Conservation (phyloP, 257 asterid genomes). For the Mentha longifolia region DNA sequence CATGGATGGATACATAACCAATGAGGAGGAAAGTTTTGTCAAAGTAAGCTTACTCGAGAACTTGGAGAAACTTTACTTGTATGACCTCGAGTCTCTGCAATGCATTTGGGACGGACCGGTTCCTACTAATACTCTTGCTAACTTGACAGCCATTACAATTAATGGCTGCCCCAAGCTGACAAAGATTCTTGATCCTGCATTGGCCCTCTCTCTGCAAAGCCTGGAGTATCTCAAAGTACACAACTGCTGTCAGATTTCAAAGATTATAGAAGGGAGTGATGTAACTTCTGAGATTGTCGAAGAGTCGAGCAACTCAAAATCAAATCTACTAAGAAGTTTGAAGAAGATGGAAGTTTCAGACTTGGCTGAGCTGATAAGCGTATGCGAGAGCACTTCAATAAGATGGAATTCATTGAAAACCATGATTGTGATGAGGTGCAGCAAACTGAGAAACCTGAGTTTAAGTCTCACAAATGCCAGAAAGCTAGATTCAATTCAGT, state of each 20-base stretch:
- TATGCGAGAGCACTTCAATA: background rate
- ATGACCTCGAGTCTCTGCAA: constrained; percentile 6
- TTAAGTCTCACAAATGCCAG: background rate
- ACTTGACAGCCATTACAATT: constrained; percentile 9
- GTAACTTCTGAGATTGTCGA: background rate
- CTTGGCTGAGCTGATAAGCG: background rate
- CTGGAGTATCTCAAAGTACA: constrained; percentile 19
- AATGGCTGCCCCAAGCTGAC: constrained; percentile 10
- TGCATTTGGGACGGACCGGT: constrained; percentile 2
- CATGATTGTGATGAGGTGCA: background rate
- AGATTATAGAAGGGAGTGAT: background rate
- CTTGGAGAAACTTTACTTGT: constrained; percentile 24
- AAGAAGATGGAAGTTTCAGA: background rate
- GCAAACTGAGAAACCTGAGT: background rate
- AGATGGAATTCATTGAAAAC: background rate
- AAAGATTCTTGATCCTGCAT: background rate
- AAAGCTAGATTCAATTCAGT: background rate
- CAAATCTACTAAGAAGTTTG: background rate
- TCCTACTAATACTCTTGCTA: background rate
- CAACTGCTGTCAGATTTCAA: background rate
- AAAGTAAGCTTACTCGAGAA: background rate
- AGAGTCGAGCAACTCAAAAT: background rate
- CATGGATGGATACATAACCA: background rate
- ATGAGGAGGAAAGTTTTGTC: background rate
- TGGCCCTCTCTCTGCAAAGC: background rate